These are phyloP conservation scores for Annulohypoxylon stygium DNA, from an alignment of 495 filamentous ascomycete species.

Conservation along the genomic window DNA sequence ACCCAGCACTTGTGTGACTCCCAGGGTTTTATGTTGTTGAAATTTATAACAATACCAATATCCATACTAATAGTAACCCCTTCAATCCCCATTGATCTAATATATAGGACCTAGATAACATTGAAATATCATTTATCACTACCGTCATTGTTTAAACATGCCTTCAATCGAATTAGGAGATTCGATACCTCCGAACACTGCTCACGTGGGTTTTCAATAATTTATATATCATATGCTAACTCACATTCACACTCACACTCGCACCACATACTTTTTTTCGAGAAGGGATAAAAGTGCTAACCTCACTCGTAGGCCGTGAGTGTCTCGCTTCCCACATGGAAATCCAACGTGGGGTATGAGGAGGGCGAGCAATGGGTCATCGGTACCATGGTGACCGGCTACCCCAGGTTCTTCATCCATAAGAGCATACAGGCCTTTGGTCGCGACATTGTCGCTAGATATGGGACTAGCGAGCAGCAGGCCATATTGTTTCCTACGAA, in stretches of 20 bases:
- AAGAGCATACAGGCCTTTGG: constrained; percentile 82
- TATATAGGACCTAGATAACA: no score
- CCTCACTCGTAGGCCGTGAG: constrained; percentile 80
- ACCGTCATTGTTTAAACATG: constrained; percentile 46
- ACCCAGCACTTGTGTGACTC: no score
- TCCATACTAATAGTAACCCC: background rate
- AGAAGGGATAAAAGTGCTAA: constrained; percentile 33
- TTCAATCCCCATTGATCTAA: background rate
- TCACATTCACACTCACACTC: no score
- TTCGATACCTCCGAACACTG: constrained; percentile 71
- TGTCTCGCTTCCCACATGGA: constrained; percentile 96
- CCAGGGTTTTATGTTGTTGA: background rate
- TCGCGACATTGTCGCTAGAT: constrained; percentile 71
- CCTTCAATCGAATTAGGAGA: constrained; percentile 62
- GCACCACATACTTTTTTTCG: constrained; percentile 15
- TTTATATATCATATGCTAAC: background rate
- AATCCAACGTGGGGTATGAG: constrained; percentile 89
- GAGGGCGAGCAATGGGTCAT: constrained; percentile 90
- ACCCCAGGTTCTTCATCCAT: constrained; percentile 98
- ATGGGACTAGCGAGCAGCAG: constrained; percentile 71
- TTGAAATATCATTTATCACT: no score
- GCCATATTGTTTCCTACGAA: constrained; percentile 85
- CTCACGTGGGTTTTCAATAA: constrained; percentile 64
- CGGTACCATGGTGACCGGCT: constrained; percentile 87
- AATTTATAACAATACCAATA: constrained; percentile 2